Evolutionary conservation across 2,329 filamentous ascomycete species (phyloP).

Genomic region (Penicillium aurantiogriseum): DNA sequence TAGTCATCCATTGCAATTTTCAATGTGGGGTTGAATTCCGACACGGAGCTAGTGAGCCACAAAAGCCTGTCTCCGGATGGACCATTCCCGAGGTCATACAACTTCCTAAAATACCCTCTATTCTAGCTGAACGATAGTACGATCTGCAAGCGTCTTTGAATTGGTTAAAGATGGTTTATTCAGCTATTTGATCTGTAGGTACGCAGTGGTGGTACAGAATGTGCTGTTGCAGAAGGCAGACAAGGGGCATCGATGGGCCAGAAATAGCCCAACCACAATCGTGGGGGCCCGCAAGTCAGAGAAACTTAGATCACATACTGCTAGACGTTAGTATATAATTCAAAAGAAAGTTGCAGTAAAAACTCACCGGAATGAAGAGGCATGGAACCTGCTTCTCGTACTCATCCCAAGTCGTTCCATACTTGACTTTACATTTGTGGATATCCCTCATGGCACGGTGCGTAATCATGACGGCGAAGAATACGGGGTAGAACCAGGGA

Average conservation of each 20-base stretch:
- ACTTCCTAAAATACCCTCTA: background rate
- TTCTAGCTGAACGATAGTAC: background rate
- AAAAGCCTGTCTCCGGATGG: background rate
- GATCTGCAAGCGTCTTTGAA: background rate
- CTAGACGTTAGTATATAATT: background rate
- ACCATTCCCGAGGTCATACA: background rate
- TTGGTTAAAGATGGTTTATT: background rate
- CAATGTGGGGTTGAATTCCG: background rate
- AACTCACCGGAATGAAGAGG: conserved; percentile 71
- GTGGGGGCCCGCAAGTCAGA: no score
- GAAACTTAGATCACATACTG: conserved; percentile 11
- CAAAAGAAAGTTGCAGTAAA: background rate
- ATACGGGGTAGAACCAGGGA: conserved; percentile 83
- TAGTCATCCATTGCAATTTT: background rate
- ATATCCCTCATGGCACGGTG: conserved; percentile 76
- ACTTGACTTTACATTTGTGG: conserved; percentile 69
- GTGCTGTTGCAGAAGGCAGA: background rate
- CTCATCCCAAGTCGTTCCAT: conserved; percentile 76
- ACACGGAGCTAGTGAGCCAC: background rate
- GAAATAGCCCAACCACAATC: background rate
- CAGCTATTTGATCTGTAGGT: background rate
- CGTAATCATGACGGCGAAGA: conserved; percentile 75
- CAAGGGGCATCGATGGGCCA: background rate
- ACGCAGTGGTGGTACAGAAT: background rate
- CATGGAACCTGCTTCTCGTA: conserved; percentile 78